Conservation (phyloP, 169 alveolate species). For the Plasmodium yoelii region DNA sequence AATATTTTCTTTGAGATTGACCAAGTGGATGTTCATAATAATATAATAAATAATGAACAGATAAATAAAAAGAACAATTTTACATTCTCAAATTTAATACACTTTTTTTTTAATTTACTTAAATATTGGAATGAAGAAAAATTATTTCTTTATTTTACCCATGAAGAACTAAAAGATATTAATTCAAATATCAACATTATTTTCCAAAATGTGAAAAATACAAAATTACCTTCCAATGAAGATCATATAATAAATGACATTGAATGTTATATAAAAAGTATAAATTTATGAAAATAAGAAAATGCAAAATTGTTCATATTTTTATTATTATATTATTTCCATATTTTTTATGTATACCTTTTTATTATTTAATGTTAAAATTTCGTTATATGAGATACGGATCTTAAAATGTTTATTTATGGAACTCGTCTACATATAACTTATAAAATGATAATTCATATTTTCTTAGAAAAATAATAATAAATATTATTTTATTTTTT, state of each 20-base stretch:
- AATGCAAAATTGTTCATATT: not conserved
- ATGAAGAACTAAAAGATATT: slow-evolving; percentile 22
- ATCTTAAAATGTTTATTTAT: too few species aligned
- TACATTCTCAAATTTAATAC: not conserved
- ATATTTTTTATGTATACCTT: not conserved
- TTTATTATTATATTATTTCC: too few species aligned
- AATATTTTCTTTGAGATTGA: slow-evolving; percentile 2
- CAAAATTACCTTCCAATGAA: not conserved
- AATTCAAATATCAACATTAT: slow-evolving; percentile 11
- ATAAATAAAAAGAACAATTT: not conserved
- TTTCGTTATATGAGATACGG: too few species aligned
- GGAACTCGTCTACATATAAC: too few species aligned
- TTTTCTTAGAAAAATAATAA: too few species aligned
- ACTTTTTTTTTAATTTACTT: slow-evolving; percentile 28
- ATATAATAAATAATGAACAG: not conserved
- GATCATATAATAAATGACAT: not conserved
- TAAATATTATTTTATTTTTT: too few species aligned
- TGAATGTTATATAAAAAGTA: slow-evolving; percentile 11
- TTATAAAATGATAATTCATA: too few species aligned
- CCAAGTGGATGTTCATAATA: not conserved
- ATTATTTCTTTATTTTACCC: slow-evolving; percentile 35
- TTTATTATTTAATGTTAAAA: too few species aligned
- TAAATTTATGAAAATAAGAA: not conserved
- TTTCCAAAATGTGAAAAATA: slow-evolving; percentile 7
- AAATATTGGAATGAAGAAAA: slow-evolving; percentile 23